A percentile compares a stretch with the other conserved stretches of the same genome.
Evolutionary conservation across 192 early-diverging fungal genomes (phyloP).

Genomic region (Coemansia sp.): DNA sequence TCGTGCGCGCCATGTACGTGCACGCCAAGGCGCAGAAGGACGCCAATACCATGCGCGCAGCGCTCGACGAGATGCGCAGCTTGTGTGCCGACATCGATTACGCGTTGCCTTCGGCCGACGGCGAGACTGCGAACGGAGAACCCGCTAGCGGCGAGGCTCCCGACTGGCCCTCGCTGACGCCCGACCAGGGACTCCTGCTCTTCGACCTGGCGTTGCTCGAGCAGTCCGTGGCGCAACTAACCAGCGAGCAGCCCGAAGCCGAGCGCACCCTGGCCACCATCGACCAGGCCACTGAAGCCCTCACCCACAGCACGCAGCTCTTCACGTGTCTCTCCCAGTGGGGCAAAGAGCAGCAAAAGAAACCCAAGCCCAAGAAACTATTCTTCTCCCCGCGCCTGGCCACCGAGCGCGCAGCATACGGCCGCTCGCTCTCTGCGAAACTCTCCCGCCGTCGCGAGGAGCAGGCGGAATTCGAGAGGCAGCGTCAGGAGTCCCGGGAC

Average conservation of each 20-base stretch:
- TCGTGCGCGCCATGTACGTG: slow-evolving; percentile 52
- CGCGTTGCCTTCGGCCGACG: slow-evolving; percentile 11
- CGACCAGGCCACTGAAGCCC: slow-evolving; percentile 55
- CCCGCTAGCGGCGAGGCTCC: background rate
- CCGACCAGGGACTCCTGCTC: slow-evolving; percentile 58
- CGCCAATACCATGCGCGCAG: slow-evolving; percentile 56
- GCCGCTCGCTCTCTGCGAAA: slow-evolving; percentile 58
- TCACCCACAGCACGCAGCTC: slow-evolving; percentile 50
- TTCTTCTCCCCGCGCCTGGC: slow-evolving; percentile 64
- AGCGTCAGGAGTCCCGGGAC: slow-evolving; percentile 52
- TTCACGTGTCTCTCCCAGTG: slow-evolving; percentile 34
- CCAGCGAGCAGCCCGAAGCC: slow-evolving; percentile 67
- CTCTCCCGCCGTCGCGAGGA: slow-evolving; percentile 57
- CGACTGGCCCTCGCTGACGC: slow-evolving; percentile 4
- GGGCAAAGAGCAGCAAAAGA: slow-evolving; percentile 39
- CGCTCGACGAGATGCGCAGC: slow-evolving; percentile 50
- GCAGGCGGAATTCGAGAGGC: slow-evolving; percentile 59
- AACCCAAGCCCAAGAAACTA: slow-evolving; percentile 48
- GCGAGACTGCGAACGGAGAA: background rate
- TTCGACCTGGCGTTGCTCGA: slow-evolving; percentile 80
- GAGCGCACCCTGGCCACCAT: slow-evolving; percentile 60
- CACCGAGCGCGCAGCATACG: slow-evolving; percentile 59
- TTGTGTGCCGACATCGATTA: slow-evolving; percentile 16
- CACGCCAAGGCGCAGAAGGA: slow-evolving; percentile 64
- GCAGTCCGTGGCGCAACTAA: slow-evolving; percentile 76